These are phyloP conservation scores for Neonectria ditissima DNA, from an alignment of 2,329 filamentous ascomycete genomes.

Conservation along the genomic window DNA sequence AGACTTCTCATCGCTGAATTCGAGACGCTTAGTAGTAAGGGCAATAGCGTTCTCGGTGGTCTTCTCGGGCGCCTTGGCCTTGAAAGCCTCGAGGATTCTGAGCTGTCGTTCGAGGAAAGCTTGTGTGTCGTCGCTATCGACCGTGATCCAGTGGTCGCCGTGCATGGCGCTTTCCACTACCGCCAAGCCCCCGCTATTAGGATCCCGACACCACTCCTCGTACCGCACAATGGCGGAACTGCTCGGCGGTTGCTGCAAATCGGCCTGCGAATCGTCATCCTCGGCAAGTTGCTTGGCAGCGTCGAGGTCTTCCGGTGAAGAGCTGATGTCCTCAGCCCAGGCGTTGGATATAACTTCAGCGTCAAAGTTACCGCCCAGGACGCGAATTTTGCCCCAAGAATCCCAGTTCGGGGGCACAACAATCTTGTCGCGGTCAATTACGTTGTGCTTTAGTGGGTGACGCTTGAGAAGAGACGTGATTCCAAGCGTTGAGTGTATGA, in stretches of 20 bases:
- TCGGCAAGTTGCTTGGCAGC: conserved; percentile 41
- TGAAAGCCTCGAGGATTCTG: conserved; percentile 76
- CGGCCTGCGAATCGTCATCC: conserved; percentile 38
- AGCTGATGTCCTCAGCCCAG: conserved; percentile 87
- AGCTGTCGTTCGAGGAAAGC: conserved; percentile 81
- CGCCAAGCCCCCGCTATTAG: conserved; percentile 69
- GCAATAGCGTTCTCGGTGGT: conserved; percentile 41
- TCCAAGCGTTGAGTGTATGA: conserved; percentile 87
- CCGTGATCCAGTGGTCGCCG: conserved; percentile 49
- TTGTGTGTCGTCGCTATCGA: conserved; percentile 73
- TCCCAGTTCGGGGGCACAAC: conserved; percentile 98
- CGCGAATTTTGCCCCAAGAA: conserved; percentile 96
- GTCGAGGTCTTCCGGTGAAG: conserved; percentile 50
- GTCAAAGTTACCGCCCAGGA: conserved; percentile 91
- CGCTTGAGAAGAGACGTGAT: conserved; percentile 86
- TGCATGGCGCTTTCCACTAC: conserved; percentile 56
- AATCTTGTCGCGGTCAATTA: conserved; percentile 94
- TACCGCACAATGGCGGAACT: conserved; percentile 78
- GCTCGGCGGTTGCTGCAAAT: conserved; percentile 32
- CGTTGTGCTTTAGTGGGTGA: conserved; percentile 85
- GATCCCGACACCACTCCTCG: conserved; percentile 83
- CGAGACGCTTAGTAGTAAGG: conserved; percentile 42
- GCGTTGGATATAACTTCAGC: conserved; percentile 86
- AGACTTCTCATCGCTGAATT: conserved; percentile 57
- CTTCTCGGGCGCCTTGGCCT: conserved; percentile 66